phyloP scores from a whole-genome alignment of 108 stramenopile species.

The Stephanodiscus minutulus region DNA sequence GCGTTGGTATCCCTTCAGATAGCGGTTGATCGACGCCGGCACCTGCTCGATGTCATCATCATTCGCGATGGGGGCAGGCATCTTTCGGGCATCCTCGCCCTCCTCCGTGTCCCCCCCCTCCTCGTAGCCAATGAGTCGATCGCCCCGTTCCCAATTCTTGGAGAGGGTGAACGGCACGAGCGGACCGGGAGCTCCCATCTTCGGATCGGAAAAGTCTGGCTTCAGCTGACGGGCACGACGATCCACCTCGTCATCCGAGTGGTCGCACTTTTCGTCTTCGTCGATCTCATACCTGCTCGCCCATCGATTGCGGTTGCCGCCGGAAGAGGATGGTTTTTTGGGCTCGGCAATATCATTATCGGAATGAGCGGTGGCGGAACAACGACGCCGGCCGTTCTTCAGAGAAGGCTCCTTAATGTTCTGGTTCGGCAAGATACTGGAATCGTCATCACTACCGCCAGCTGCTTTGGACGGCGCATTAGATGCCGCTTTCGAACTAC shows the following conservation, averaged over 20 bases:
- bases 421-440: background rate
- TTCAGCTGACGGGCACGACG: slow-evolving; percentile 33
- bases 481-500: background rate
- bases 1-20: slow-evolving; percentile 74
- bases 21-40: slow-evolving; percentile 83
- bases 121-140: slow-evolving; percentile 1
- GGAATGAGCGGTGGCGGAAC: background rate
- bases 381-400: slow-evolving; percentile 5
- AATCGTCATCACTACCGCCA: slow-evolving; percentile 6
- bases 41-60: slow-evolving; percentile 47
- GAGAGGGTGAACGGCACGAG: slow-evolving; percentile 48
- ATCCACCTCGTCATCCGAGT: slow-evolving; percentile 31
- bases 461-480: background rate
- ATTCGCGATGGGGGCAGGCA: slow-evolving; percentile 10
- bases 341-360: slow-evolving; percentile 4
- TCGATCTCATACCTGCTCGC: slow-evolving; percentile 8
- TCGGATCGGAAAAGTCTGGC: slow-evolving; percentile 68
- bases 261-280: slow-evolving; percentile 9
- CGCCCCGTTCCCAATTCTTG: slow-evolving; percentile 12
- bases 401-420: background rate
- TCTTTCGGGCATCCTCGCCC: slow-evolving; percentile 21
- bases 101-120: slow-evolving; percentile 40
- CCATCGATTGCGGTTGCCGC: slow-evolving; percentile 19
- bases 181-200: slow-evolving; percentile 63
- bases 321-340: slow-evolving; percentile 7